Percentiles rank a stretch among this genome's conserved stretches.
Evolutionary conservation across 78 protist genomes (phyloP).

Genomic region (Cavenderia fasciculata): DNA sequence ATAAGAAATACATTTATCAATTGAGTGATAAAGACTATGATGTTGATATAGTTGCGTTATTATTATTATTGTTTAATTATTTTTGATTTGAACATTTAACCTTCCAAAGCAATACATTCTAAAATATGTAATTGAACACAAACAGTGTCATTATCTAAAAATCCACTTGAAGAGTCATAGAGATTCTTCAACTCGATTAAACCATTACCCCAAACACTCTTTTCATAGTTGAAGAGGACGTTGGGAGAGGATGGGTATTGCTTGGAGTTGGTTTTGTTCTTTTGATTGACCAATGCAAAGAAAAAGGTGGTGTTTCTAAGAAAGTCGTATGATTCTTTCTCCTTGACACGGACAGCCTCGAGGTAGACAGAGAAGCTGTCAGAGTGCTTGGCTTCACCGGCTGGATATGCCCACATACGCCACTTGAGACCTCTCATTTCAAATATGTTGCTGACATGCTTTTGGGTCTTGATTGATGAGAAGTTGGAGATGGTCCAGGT

Average conservation of each 20-base stretch:
- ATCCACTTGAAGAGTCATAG: conserved; percentile 61
- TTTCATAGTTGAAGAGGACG: conserved; percentile 62
- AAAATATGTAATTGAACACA: conserved; percentile 64
- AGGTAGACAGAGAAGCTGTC: conserved; percentile 69
- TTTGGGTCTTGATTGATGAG: conserved; percentile 28
- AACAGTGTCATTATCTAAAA: conserved; percentile 53
- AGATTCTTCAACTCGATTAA: conserved; percentile 46
- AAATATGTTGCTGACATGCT: conserved; percentile 40
- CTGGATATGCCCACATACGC: conserved; percentile 77
- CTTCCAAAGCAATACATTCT: conserved; percentile 72
- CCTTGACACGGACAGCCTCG: conserved; percentile 65
- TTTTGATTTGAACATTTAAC: conserved; percentile 3
- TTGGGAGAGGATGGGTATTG: conserved; percentile 74
- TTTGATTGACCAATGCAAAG: conserved; percentile 60
- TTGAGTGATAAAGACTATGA: too few species aligned
- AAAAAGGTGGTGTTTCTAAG: conserved; percentile 66
- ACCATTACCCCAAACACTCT: conserved; percentile 80
- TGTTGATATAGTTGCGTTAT: too few species aligned
- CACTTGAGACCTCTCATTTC: conserved; percentile 55
- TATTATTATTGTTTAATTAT: background rate
- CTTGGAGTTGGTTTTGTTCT: conserved; percentile 19
- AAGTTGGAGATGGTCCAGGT: conserved; percentile 62
- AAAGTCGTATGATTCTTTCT: conserved; percentile 60
- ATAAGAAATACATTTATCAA: too few species aligned
- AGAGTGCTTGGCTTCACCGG: conserved; percentile 71